Evolutionary conservation across 2,329 filamentous ascomycete species (phyloP).

Genomic region (Didymella pomorum): DNA sequence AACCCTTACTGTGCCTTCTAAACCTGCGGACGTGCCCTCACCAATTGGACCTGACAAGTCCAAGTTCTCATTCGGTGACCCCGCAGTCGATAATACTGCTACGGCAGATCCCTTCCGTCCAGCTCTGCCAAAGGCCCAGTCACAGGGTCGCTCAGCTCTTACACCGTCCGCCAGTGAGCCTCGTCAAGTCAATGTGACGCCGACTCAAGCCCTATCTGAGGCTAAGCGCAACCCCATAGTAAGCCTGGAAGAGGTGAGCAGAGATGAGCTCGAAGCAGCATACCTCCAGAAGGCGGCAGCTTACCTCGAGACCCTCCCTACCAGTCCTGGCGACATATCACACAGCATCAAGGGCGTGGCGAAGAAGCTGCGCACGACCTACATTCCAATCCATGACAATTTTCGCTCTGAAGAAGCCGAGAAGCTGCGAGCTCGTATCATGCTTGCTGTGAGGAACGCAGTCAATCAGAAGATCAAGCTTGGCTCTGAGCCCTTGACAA

Average conservation of each 20-base stretch:
- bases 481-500: constrained; percentile 13
- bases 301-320: constrained; percentile 28
- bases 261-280: constrained; percentile 21
- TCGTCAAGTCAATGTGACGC: not conserved
- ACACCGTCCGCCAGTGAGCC: not conserved
- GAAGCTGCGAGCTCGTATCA: constrained; percentile 27
- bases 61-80: constrained; percentile 18
- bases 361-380: constrained; percentile 28
- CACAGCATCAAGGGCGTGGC: constrained; percentile 28
- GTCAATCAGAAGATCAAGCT: constrained; percentile 30
- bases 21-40: not conserved
- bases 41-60: constrained; percentile 5
- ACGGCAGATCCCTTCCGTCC: not conserved
- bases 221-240: too few species aligned
- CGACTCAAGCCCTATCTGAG: not conserved
- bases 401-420: constrained; percentile 19
- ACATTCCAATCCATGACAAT: constrained; percentile 9
- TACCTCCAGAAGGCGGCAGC: constrained; percentile 31
- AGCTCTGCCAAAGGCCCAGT: too few species aligned
- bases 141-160: not conserved
- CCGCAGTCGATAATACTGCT: not conserved
- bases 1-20: not conserved
- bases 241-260: not conserved
- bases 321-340: not conserved
- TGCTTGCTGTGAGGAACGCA: constrained; percentile 32